Conservation (phyloP, 2,329 filamentous ascomycete genomes). For the Fusarium hostae region DNA sequence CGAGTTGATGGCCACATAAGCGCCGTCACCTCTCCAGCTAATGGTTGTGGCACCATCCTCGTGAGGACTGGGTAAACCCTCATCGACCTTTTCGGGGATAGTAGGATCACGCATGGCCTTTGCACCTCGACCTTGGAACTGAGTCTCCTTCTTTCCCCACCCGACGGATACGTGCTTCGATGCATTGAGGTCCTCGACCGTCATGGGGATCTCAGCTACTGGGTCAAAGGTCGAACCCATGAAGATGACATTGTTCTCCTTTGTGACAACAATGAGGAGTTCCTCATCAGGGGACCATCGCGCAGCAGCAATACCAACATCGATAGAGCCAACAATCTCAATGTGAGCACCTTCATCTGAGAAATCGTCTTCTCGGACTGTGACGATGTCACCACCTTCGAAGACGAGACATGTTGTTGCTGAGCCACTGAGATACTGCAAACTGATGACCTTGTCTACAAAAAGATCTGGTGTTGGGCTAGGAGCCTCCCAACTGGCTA, state of each 20-base stretch:
- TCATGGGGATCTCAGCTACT: constrained; percentile 78
- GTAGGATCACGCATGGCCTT: constrained; percentile 91
- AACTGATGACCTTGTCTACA: constrained; percentile 78
- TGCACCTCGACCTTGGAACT: constrained; percentile 93
- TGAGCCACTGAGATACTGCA: constrained; percentile 88
- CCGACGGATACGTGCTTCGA: constrained; percentile 96
- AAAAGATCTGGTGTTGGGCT: constrained; percentile 80
- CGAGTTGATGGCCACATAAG: constrained; percentile 87
- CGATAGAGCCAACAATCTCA: constrained; percentile 94
- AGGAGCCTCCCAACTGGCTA: constrained; percentile 91
- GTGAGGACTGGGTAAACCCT: constrained; percentile 77
- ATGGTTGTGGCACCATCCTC: constrained; percentile 80
- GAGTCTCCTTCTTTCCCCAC: constrained; percentile 98
- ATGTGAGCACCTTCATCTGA: constrained; percentile 75
- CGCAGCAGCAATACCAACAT: constrained; percentile 89
- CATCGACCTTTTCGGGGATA: constrained; percentile 90
- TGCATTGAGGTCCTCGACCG: constrained; percentile 80
- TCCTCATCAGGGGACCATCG: constrained; percentile 97
- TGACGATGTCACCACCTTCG: constrained; percentile 89
- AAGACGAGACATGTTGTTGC: constrained; percentile 83
- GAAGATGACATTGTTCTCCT: constrained; percentile 81
- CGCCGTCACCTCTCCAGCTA: constrained; percentile 94
- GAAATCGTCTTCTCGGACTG: constrained; percentile 74
- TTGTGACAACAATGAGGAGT: constrained; percentile 84
- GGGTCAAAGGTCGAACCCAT: constrained; percentile 94